These are phyloP conservation scores for Beverwykella pulmonaria DNA, from an alignment of 495 filamentous ascomycete species.

Conservation along the genomic window DNA sequence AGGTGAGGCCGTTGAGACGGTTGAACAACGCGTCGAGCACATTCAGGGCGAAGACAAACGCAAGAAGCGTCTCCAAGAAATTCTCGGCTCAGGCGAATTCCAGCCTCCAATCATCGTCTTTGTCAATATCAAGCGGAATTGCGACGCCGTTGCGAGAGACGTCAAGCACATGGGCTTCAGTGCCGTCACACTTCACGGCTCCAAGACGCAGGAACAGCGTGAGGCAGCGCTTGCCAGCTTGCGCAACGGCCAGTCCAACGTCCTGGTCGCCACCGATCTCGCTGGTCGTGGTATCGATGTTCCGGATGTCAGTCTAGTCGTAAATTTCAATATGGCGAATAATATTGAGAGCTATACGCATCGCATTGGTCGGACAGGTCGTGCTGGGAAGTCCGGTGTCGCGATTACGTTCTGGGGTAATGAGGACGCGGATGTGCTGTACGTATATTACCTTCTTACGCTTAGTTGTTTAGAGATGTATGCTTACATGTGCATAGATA, in stretches of 20 bases:
- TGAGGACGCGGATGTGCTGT: constrained; percentile 92
- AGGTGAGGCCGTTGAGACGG: constrained; percentile 97
- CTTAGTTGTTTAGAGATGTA: neutral
- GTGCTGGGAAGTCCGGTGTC: constrained; percentile 97
- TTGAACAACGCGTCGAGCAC: constrained; percentile 96
- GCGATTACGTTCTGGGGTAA: constrained; percentile 94
- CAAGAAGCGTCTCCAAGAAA: constrained; percentile 93
- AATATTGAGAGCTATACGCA: constrained; percentile 97
- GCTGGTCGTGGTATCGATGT: constrained; percentile 99
- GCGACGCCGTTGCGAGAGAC: constrained; percentile 91
- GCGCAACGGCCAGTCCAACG: constrained; percentile 74
- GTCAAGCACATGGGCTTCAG: constrained; percentile 95
- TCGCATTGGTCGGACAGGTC: constrained; percentile 94
- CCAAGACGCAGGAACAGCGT: constrained; percentile 96
- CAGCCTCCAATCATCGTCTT: constrained; percentile 95
- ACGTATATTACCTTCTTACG: neutral
- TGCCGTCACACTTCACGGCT: constrained; percentile 88
- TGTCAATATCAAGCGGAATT: constrained; percentile 99
- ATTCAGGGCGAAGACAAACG: constrained; percentile 90
- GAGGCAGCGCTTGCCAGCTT: constrained; percentile 90
- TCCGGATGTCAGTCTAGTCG: constrained; percentile 85
- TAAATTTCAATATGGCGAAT: constrained; percentile 99
- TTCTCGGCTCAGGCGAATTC: constrained; percentile 84
- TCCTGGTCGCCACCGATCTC: constrained; percentile 96
- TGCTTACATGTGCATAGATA: constrained; percentile 41